Evolutionary conservation across 805 yeast genomes (phyloP).

Genomic region (Metschnikowia borealis): DNA sequence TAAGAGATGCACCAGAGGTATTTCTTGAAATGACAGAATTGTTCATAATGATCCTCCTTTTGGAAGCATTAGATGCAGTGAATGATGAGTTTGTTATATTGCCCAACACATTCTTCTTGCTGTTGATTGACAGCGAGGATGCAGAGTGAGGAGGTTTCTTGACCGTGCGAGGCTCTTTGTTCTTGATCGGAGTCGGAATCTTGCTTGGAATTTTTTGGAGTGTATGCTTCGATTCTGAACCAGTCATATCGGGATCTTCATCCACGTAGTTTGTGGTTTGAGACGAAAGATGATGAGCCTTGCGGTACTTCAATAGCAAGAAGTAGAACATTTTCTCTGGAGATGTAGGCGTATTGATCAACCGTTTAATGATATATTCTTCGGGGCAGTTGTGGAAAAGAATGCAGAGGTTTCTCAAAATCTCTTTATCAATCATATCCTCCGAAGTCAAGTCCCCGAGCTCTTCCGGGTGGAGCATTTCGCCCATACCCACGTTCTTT

Average conservation of each 20-base stretch:
- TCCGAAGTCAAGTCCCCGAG: constrained; percentile 18
- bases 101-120: constrained; percentile 22
- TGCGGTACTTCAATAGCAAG: constrained; percentile 66
- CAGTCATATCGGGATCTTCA: constrained; percentile 23
- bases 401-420: constrained; percentile 70
- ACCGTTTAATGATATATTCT: constrained; percentile 46
- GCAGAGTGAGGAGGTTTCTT: constrained; percentile 22
- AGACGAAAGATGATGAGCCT: constrained; percentile 47
- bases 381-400: constrained; percentile 76
- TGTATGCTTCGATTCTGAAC: constrained; percentile 23
- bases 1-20: constrained; percentile 17
- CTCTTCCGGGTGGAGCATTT: constrained; percentile 7
- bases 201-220: constrained; percentile 37
- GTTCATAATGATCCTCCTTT: constrained; percentile 28
- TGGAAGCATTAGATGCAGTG: constrained; percentile 38
- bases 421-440: constrained; percentile 65
- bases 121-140: constrained; percentile 21
- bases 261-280: constrained; percentile 21
- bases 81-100: constrained; percentile 35
- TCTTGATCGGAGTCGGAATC: constrained; percentile 36
- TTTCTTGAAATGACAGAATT: constrained; percentile 23
- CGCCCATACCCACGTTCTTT: background rate
- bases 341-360: constrained; percentile 54
- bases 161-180: constrained; percentile 11
- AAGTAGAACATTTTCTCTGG: constrained; percentile 82